Evolutionary conservation across 805 yeast genomes (phyloP).

Genomic region (Kazachstania viticola): DNA sequence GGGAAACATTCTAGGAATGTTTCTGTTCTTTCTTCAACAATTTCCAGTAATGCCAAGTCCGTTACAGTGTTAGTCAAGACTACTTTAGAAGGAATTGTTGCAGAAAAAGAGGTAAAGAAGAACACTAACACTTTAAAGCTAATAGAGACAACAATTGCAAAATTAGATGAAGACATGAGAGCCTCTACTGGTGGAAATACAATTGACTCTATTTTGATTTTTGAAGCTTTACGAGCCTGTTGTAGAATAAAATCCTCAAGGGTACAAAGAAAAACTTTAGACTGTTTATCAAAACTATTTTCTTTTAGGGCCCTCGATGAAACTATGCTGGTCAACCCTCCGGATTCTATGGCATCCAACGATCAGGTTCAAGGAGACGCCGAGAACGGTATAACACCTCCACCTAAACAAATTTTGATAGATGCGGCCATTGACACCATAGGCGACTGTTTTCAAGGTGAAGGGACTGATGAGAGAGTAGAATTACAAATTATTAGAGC

Average conservation of each 20-base stretch:
- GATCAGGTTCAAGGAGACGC: conserved; percentile 17
- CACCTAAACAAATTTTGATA: conserved; percentile 47
- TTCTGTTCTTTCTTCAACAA: conserved; percentile 7
- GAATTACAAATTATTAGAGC: conserved; percentile 93
- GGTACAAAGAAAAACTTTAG: conserved; percentile 64
- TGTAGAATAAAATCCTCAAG: conserved; percentile 59
- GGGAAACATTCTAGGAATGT: no score
- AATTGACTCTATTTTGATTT: conserved; percentile 43
- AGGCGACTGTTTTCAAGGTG: conserved; percentile 79
- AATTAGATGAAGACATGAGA: conserved; percentile 19
- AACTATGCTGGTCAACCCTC: conserved; percentile 38
- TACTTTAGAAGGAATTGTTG: conserved; percentile 46
- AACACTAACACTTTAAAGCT: conserved; percentile 27
- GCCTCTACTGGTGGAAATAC: conserved; percentile 13
- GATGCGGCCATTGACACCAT: conserved; percentile 80
- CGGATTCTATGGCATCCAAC: conserved; percentile 28
- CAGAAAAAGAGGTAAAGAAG: conserved; percentile 49
- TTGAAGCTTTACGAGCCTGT: conserved; percentile 66
- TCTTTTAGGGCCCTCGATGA: conserved; percentile 68
- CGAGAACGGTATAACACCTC: conserved; percentile 36
- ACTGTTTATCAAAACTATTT: conserved; percentile 76
- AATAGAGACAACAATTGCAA: conserved; percentile 23
- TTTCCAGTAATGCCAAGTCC: conserved; percentile 20
- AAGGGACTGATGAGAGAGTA: conserved; percentile 77
- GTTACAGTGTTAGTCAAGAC: conserved; percentile 36